These are phyloP conservation scores for Anacardium occidentale DNA, from an alignment of 345 rosid species.

Conservation along the genomic window DNA sequence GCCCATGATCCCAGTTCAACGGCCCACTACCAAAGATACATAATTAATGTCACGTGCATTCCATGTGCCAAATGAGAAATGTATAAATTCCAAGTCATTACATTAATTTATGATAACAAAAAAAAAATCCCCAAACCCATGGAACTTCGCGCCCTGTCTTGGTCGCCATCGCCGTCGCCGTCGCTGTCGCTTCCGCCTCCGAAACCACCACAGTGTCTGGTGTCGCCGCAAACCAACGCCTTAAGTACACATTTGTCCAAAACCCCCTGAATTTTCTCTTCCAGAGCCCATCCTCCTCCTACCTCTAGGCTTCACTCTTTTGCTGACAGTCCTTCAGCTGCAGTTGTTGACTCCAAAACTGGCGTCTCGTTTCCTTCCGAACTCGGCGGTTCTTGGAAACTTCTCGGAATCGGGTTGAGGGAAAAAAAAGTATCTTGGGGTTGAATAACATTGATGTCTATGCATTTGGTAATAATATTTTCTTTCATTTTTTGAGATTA, in stretches of 20 bases:
- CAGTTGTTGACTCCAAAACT: slow-evolving; percentile 59
- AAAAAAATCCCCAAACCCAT: slow-evolving; percentile 6
- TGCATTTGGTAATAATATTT: slow-evolving; percentile 65
- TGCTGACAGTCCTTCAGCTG: slow-evolving; percentile 53
- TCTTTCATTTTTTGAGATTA: background rate
- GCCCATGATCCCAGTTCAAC: too few species aligned
- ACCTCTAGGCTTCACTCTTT: slow-evolving; percentile 67
- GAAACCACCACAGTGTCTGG: slow-evolving; percentile 46
- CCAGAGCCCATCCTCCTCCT: slow-evolving; percentile 30
- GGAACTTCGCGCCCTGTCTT: slow-evolving; percentile 31
- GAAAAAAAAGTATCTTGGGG: slow-evolving; percentile 70
- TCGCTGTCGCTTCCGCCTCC: slow-evolving; percentile 36
- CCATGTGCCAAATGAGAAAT: background rate
- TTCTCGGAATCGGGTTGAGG: slow-evolving; percentile 76
- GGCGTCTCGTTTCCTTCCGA: slow-evolving; percentile 64
- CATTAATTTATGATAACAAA: background rate
- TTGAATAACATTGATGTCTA: slow-evolving; percentile 84
- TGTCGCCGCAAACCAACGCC: slow-evolving; percentile 36
- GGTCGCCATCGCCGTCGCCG: too few species aligned
- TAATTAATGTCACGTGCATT: background rate
- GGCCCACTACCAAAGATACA: background rate
- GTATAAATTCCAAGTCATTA: background rate
- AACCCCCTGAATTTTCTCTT: slow-evolving; percentile 38
- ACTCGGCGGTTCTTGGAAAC: slow-evolving; percentile 47
- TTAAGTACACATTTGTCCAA: slow-evolving; percentile 31